Evolutionary conservation across 2,329 filamentous ascomycete genomes (phyloP).

Genomic region (Pseudocercospora crystallina): DNA sequence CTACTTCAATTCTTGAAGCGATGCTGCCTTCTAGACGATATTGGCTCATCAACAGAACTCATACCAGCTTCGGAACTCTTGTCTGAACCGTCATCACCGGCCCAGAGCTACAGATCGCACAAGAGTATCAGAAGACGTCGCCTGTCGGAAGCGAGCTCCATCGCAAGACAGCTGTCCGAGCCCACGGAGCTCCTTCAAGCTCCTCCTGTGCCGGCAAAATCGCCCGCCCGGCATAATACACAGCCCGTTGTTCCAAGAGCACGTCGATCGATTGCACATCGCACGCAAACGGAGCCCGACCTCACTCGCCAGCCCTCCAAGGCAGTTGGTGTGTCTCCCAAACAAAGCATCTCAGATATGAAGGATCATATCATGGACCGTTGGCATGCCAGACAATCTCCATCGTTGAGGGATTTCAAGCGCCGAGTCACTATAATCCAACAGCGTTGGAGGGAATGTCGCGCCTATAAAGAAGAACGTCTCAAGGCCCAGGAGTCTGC

Average conservation of each 20-base stretch:
- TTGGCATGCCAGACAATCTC: slow-evolving; percentile 13
- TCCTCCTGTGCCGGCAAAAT: slow-evolving; percentile 6
- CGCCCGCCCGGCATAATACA: slow-evolving; percentile 9
- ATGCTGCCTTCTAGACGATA: slow-evolving; percentile 38
- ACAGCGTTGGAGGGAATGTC: slow-evolving; percentile 33
- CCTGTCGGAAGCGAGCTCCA: slow-evolving; percentile 18
- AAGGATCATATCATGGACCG: slow-evolving; percentile 8
- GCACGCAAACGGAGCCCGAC: neutral
- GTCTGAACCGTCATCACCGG: slow-evolving; percentile 18
- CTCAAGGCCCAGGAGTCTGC: slow-evolving; percentile 13
- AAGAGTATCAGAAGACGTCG: slow-evolving; percentile 8
- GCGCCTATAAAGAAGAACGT: slow-evolving; percentile 16
- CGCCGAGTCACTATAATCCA: slow-evolving; percentile 35
- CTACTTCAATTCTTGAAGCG: slow-evolving; percentile 34
- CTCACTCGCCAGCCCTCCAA: slow-evolving; percentile 1
- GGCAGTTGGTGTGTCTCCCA: slow-evolving; percentile 5
- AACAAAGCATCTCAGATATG: slow-evolving; percentile 8
- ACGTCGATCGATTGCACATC: neutral
- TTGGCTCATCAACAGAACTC: slow-evolving; percentile 25
- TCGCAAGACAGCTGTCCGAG: slow-evolving; percentile 24
- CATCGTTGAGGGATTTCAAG: slow-evolving; percentile 37
- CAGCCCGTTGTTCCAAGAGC: slow-evolving; percentile 4
- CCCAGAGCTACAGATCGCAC: slow-evolving; percentile 6
- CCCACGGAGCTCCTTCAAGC: slow-evolving; percentile 13
- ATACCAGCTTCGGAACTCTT: slow-evolving; percentile 26